phyloP scores from a whole-genome alignment of 768 basidiomycete genomes.

The Hypsizygus marmoreus region DNA sequence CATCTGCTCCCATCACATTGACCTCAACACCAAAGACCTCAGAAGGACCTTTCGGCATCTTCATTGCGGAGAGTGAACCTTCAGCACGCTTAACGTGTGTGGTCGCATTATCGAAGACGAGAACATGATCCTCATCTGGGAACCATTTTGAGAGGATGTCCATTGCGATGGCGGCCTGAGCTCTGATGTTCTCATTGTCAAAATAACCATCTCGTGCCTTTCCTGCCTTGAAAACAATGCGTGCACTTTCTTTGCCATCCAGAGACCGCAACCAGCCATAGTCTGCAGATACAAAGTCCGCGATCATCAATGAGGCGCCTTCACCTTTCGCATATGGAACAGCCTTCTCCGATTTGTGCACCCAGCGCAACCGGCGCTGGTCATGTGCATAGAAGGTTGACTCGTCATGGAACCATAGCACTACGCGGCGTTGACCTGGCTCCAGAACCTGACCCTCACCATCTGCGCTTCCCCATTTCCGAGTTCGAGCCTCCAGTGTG shows the following conservation, averaged over 20 bases:
- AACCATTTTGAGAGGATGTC: conserved; percentile 20
- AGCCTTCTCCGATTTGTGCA: conserved; percentile 18
- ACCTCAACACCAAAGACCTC: conserved; percentile 10
- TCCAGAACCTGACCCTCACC: conserved; percentile 24
- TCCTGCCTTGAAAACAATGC: background rate
- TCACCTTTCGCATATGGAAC: conserved; percentile 33
- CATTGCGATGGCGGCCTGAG: conserved; percentile 25
- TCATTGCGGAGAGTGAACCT: too few species aligned
- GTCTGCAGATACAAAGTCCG: too few species aligned
- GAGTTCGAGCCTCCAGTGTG: conserved; percentile 2
- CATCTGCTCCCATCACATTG: conserved; percentile 2
- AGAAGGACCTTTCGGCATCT: background rate
- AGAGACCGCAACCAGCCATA: conserved; percentile 31
- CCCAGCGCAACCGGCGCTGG: too few species aligned
- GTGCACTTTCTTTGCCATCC: background rate
- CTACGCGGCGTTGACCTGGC: conserved; percentile 21
- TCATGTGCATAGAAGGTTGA: conserved; percentile 38
- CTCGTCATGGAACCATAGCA: too few species aligned
- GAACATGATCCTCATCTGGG: conserved; percentile 25
- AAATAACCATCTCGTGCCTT: background rate
- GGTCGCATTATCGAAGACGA: too few species aligned
- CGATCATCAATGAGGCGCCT: conserved; percentile 32
- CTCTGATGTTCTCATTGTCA: too few species aligned
- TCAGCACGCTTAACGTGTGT: too few species aligned
- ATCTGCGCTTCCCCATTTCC: conserved; percentile 9